phyloP scores from a whole-genome alignment of 2,329 filamentous ascomycete genomes.

The Penicillium italicum region DNA sequence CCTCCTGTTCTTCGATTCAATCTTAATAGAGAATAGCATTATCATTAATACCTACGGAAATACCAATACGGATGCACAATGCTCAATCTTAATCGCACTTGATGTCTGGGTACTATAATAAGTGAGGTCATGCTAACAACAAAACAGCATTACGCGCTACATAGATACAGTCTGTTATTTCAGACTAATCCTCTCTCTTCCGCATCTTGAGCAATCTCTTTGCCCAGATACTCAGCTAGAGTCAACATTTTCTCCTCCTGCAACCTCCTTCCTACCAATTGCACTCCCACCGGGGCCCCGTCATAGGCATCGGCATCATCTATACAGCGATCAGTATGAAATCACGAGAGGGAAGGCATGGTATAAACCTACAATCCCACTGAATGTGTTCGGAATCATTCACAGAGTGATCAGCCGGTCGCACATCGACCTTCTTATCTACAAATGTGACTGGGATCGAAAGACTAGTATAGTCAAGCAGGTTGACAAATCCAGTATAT shows the following conservation, averaged over 20 bases:
- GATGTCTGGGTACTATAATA: background rate
- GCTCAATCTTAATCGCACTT: background rate
- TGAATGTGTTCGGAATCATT: constrained; percentile 47
- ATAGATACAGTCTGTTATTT: background rate
- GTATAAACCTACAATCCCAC: constrained; percentile 46
- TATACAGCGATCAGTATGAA: constrained; percentile 14
- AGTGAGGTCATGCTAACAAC: background rate
- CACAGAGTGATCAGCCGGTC: constrained; percentile 38
- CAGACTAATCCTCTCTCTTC: background rate
- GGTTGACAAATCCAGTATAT: constrained; percentile 50
- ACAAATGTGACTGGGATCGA: constrained; percentile 56
- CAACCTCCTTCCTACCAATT: constrained; percentile 49
- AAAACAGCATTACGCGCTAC: background rate
- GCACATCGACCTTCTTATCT: constrained; percentile 50
- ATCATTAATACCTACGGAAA: background rate
- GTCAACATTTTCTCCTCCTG: constrained; percentile 52
- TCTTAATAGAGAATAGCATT: background rate
- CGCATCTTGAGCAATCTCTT: constrained; percentile 14
- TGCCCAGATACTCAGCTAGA: constrained; percentile 42
- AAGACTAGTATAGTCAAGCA: constrained; percentile 55
- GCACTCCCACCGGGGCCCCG: constrained; percentile 48
- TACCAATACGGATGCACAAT: background rate
- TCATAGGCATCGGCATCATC: constrained; percentile 50
- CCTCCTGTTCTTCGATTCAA: background rate
- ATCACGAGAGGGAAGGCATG: background rate